Evolutionary conservation across 768 basidiomycete species (phyloP), one percentile per base, ranked within the genome.

Genomic region (Tylopilus subfusipes): DNA sequence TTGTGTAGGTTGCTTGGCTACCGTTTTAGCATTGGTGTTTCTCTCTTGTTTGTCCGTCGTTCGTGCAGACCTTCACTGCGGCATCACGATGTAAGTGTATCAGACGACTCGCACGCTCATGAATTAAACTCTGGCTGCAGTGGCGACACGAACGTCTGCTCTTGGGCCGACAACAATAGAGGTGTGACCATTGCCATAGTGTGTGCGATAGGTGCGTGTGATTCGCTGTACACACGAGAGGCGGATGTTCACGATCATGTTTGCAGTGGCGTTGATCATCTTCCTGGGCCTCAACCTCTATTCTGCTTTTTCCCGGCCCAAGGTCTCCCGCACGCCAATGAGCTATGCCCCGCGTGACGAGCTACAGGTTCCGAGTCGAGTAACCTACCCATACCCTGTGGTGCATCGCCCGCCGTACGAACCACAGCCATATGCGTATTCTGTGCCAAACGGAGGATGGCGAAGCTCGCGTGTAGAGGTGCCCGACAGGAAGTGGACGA

Each of bases 21-120:
- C 29, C 3, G n/a, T 56, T 30, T 52, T 31, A 24, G 25, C 36
- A 14, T 45, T 60, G 38, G 11, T 56, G 6, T 2, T 56, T 22
- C 29, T 63, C 18, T 52, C 54, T 34, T 33, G 30, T 42, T 47
- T 62, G 25, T 56, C 63, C 14, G 50, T 54, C 25, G 52, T 42
- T 21, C 47, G 27, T 31, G 60, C 63, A 0, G 48, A 64, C 18
- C 8, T 53, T 48, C 16, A 46, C 9, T 64, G 63, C 18, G 18
- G 34, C 9, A 4, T 53, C n/a, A 47, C 42, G n/a, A 27, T 53
- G 56, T 54, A 30, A 47, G 59, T 38, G 25, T 1, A 29, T 39
- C 16, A 9, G 29, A 45, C 29, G 21, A 30, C 24, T 4, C 5
- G 18, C 21, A 29, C 25, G 16, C 24, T 24, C 33, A 54, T 29